Evolutionary conservation across 495 filamentous ascomycete genomes (phyloP), one percentile per base, ranked within the genome.

Genomic region (Penicillium lagena): DNA sequence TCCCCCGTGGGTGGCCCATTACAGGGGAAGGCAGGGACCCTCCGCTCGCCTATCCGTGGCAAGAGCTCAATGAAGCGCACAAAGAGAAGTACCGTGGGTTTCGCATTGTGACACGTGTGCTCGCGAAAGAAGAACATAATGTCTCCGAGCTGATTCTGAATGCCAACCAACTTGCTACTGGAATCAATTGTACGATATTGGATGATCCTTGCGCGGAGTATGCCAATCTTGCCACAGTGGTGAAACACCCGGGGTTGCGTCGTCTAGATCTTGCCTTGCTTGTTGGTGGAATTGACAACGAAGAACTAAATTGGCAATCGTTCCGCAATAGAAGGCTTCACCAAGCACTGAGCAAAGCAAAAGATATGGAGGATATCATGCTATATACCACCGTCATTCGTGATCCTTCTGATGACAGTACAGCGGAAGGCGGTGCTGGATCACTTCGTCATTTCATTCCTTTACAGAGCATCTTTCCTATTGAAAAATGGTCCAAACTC

Each of bases 1-100:
- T 59, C 33, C 55, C 43, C 5, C 49, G 53, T 14, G 51, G 46
- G 8, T 62, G 56, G 59, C 53, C 46, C 12, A 36, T 35, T 10
- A 29, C n/a, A 35, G 40, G 40, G n/a, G 15, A 10, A 12, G 5
- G 17, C 2, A 14, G n/a, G 11, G 12, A 7, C 9, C 12, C 10
- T 3, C 36, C 3, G 28, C 33, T 34, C 15, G 31, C 31, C 10
- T 36, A 35, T 35, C 10, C 11, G 17, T 43, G 38, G 15, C 15
- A 17, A 17, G 4, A 17, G 1, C 15, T 17, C 15, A 28, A 31
- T 34, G 7, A 43, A 34, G 46, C 37, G 5, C 22, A 37, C 8
- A 45, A 39, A 48, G 41, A 50, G 36, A 45, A 47, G 7, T 54
- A 49, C 42, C 50, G 50, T 32, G 50, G 50, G 10, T 54, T 59